Percentiles rank a stretch among this genome's conserved stretches.
Conservation (phyloP, 1,139 yeast genomes). For the Candida pseudocylindracea region DNA sequence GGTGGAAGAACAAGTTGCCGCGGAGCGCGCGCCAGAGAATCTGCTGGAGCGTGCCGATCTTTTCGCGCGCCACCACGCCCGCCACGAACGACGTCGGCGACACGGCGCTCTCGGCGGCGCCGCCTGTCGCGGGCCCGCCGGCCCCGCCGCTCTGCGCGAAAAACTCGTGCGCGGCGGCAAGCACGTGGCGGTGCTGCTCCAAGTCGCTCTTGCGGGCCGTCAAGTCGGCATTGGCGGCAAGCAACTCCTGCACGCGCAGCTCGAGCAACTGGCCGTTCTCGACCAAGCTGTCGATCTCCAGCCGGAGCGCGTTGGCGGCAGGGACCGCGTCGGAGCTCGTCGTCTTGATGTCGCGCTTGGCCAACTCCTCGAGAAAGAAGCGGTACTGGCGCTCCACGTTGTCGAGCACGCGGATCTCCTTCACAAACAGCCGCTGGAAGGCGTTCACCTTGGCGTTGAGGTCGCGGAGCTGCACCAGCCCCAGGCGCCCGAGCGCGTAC, state of each 20-base stretch:
- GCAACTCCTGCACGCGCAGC: slow-evolving; percentile 11
- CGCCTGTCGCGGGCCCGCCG: neutral
- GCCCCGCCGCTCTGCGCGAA: neutral
- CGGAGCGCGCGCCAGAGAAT: slow-evolving; percentile 32
- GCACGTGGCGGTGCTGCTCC: neutral
- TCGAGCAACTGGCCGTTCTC: slow-evolving; percentile 14
- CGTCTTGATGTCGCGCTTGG: slow-evolving; percentile 11
- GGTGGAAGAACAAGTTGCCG: slow-evolving; percentile 29
- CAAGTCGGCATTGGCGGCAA: slow-evolving; percentile 2
- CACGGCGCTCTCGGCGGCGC: neutral
- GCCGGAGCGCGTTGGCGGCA: slow-evolving; percentile 8
- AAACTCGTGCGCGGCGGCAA: neutral
- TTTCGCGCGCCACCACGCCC: slow-evolving; percentile 22
- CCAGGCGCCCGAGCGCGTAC: slow-evolving; percentile 58
- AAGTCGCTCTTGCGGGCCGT: neutral
- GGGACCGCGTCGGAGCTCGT: slow-evolving; percentile 10
- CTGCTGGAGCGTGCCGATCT: slow-evolving; percentile 22
- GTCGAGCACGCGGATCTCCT: slow-evolving; percentile 44
- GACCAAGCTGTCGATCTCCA: slow-evolving; percentile 7
- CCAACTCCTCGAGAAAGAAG: slow-evolving; percentile 28
- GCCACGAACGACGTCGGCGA: slow-evolving; percentile 7
- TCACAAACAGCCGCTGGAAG: slow-evolving; percentile 74
- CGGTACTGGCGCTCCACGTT: slow-evolving; percentile 10
- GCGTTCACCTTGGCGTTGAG: slow-evolving; percentile 56
- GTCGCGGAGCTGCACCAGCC: slow-evolving; percentile 78